phyloP scores from a whole-genome alignment of 805 yeast species.

The Zygotorulaspora florentina region DNA sequence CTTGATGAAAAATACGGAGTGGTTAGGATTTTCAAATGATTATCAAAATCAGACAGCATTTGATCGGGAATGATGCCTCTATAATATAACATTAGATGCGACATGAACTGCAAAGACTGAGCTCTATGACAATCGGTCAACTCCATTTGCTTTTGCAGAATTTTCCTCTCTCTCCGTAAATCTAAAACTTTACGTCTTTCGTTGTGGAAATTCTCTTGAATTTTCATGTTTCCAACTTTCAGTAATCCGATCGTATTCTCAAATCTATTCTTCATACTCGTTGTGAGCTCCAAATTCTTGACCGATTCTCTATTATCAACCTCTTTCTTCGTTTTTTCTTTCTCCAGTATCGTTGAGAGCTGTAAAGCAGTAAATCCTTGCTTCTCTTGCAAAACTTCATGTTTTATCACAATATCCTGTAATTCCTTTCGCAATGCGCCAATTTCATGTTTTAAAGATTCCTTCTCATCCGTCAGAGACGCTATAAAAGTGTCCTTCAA shows the following conservation, averaged over 20 bases:
- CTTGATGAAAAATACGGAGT: conserved; percentile 2
- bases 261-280: conserved; percentile 9
- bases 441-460: background rate
- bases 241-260: conserved; percentile 14
- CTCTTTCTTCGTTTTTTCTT: conserved; percentile 4
- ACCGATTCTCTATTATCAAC: conserved; percentile 8
- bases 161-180: conserved; percentile 17
- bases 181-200: conserved; percentile 29
- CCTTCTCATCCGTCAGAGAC: background rate
- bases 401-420: conserved; percentile 10
- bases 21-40: conserved; percentile 16
- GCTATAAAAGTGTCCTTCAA: background rate
- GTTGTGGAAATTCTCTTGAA: conserved; percentile 20
- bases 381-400: conserved; percentile 15
- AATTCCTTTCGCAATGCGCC: conserved; percentile 6
- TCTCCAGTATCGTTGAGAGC: background rate
- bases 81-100: conserved; percentile 27
- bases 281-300: conserved; percentile 8
- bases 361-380: conserved; percentile 6
- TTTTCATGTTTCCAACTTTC: conserved; percentile 18
- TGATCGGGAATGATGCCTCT: conserved; percentile 20
- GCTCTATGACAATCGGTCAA: conserved; percentile 21
- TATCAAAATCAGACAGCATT: conserved; percentile 18
- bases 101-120: conserved; percentile 29
- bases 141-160: conserved; percentile 16